These are phyloP conservation scores for Pseudogymnoascus sp. DNA, from an alignment of 2,329 filamentous ascomycete species.

Conservation along the genomic window DNA sequence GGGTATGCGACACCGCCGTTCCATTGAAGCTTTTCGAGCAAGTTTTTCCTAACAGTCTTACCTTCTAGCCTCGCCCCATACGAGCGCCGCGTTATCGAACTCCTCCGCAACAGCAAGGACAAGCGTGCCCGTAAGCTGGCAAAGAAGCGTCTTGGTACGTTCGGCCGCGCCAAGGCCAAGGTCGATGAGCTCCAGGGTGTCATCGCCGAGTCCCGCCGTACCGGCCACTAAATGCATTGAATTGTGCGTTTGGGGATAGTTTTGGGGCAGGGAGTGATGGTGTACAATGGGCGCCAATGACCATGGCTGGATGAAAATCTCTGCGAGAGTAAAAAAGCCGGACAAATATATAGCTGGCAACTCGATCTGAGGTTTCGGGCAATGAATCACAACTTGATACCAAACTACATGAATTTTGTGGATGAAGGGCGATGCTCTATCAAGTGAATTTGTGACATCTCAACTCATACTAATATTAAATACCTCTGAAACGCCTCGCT, in stretches of 20 bases:
- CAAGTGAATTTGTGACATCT: not conserved
- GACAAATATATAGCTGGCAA: constrained; percentile 1
- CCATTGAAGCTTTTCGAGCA: not conserved
- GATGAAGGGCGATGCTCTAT: not conserved
- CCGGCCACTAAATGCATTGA: constrained; percentile 52
- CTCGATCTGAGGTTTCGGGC: constrained; percentile 2
- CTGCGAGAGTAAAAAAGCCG: constrained; percentile 7
- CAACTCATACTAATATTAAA: not conserved
- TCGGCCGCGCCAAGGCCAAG: constrained; percentile 98
- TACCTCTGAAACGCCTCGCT: constrained; percentile 7
- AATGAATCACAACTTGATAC: constrained; percentile 10
- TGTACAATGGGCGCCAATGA: constrained; percentile 5
- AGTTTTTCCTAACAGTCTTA: not conserved
- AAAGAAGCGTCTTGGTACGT: constrained; percentile 99
- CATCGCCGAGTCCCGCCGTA: constrained; percentile 89
- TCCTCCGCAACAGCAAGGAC: constrained; percentile 98
- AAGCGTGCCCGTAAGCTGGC: constrained; percentile 98
- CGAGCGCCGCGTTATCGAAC: constrained; percentile 97
- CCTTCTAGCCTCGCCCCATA: constrained; percentile 69
- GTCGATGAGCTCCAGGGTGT: constrained; percentile 97
- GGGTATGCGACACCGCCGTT: constrained; percentile 51
- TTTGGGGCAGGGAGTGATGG: constrained; percentile 9
- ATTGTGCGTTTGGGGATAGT: constrained; percentile 3
- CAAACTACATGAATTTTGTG: not conserved
- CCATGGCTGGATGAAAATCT: constrained; percentile 2